Conservation (phyloP, 139 green algal species). For the Chloropicon primus region DNA sequence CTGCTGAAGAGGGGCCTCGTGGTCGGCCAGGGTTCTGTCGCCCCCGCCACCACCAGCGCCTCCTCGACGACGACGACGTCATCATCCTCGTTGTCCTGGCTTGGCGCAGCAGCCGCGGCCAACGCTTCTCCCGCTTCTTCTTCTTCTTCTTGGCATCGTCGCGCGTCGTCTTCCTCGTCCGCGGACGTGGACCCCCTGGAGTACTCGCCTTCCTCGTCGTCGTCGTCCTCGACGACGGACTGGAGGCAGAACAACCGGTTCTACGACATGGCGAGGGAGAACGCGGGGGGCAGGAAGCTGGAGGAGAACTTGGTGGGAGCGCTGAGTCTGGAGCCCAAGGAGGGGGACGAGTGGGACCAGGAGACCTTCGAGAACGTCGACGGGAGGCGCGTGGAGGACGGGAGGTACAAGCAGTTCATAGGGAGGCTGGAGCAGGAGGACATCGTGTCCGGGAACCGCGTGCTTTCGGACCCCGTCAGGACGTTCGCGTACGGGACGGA, state of each 20-base stretch:
- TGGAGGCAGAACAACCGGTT: neutral
- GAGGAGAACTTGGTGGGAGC: neutral
- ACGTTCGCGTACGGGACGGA: conserved; percentile 93
- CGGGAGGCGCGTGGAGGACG: neutral
- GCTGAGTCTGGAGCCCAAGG: neutral
- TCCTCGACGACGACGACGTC: no score
- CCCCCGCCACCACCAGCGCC: no score
- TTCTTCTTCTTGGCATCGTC: no score
- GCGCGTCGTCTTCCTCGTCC: no score
- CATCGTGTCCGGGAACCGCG: neutral
- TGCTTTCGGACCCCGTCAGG: conserved; percentile 57
- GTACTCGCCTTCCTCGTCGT: neutral
- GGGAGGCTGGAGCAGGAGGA: neutral
- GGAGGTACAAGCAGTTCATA: neutral
- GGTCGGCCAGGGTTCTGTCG: no score
- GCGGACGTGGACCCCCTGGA: neutral
- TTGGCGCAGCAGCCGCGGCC: no score
- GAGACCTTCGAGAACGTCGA: neutral
- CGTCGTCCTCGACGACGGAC: no score
- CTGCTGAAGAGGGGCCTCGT: neutral
- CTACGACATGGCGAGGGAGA: neutral
- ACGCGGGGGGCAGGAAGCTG: neutral
- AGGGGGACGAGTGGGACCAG: neutral
- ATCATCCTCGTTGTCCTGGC: no score
- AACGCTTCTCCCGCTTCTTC: no score